Evolutionary conservation across 2,329 filamentous ascomycete genomes (phyloP), one percentile per base, ranked within the genome.

Genomic region (Cladosporium sp.): DNA sequence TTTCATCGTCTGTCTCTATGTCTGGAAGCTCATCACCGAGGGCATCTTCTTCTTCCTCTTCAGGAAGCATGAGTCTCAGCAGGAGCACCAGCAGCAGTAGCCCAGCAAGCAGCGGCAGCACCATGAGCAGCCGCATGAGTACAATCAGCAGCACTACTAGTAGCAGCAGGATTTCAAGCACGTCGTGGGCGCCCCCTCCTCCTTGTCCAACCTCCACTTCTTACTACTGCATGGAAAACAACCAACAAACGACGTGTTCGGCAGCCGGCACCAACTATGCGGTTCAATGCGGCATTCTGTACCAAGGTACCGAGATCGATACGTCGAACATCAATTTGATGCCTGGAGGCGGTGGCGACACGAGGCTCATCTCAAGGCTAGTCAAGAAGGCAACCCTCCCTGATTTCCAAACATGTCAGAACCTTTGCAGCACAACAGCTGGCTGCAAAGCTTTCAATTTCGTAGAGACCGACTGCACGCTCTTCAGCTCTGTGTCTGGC

Each of bases 361-460:
- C 36, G 41, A 12, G 53, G 38, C 34, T 45, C 27, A 40, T 52
- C 19, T 22, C 32, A 4, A 49, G 47, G 40, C 36, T 44, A 22
- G 34, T 32, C 11, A 54, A 56, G 37, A 52, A 58, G 32, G 54
- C 56, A 3, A 38, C 34, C 1, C 56, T 57, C 36, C 55, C 58
- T n/a, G 51, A 56, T n/a, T 47, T 58, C 20, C 47, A 49, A 3
- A 27, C 54, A 6, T 61, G 59, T 40, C 48, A 52, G 22, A 48
- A 47, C 2, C 51, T 57, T 7, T 68, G 65, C 45, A 57, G 61
- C 20, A 39, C 36, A 12, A 64, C 57, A 5, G 42, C 54, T 4
- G 48, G 54, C 3, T 68, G 65, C 41, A 59, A 61, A 6, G 63
- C 59, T 1, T 54, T 62, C 39, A 64, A 65, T 30, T 66, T 62